phyloP scores from a whole-genome alignment of 1,284 basidiomycete genomes.

The Butyriboletus regius region DNA sequence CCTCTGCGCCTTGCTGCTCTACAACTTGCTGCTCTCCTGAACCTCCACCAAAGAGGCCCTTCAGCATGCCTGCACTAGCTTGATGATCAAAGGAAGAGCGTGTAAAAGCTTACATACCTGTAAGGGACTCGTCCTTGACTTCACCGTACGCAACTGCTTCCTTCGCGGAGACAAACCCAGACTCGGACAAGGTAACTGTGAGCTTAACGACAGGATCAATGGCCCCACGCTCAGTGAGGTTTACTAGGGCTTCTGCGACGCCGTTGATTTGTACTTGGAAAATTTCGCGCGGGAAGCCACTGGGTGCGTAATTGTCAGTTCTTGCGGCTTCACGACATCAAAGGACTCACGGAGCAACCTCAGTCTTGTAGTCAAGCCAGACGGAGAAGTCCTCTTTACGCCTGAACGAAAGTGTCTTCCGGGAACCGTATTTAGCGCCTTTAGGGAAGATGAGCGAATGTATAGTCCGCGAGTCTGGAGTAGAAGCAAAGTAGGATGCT shows the following conservation, averaged over 20 bases:
- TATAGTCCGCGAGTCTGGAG: constrained; percentile 57
- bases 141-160: constrained; percentile 71
- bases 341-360: constrained; percentile 48
- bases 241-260: constrained; percentile 61
- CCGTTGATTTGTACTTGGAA: constrained; percentile 63
- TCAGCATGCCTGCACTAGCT: constrained; percentile 59
- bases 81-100: constrained; percentile 8
- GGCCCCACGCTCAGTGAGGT: constrained; percentile 67
- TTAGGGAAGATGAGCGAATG: constrained; percentile 68
- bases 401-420: constrained; percentile 76
- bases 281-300: constrained; percentile 61
- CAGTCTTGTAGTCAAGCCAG: constrained; percentile 62
- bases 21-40: constrained; percentile 24
- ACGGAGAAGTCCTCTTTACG: constrained; percentile 72
- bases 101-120: constrained; percentile 43
- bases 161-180: constrained; percentile 72
- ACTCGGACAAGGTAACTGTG: constrained; percentile 72
- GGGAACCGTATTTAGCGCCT: constrained; percentile 67
- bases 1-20: constrained; percentile 18
- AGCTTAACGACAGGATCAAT: constrained; percentile 72
- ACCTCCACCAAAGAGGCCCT: constrained; percentile 72
- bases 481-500: constrained; percentile 65
- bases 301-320: constrained; percentile 24
- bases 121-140: constrained; percentile 68
- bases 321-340: not conserved